Evolutionary conservation across 306 rosid species (phyloP).

Genomic region (Ziziphus jujuba): DNA sequence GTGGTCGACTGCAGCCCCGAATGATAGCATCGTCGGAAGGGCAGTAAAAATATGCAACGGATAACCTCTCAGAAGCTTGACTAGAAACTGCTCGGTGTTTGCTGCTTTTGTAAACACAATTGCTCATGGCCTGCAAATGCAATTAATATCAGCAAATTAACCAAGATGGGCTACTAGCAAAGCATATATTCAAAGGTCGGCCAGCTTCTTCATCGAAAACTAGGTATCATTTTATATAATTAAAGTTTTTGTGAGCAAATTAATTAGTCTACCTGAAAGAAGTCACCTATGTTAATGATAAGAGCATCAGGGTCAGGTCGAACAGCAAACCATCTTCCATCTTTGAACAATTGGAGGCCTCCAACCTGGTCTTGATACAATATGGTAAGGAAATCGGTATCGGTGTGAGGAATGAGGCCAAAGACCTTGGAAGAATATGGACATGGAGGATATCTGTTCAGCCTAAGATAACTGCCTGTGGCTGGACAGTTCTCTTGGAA

Average conservation of each 20-base stretch:
- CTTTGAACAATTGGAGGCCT: conserved; percentile 27
- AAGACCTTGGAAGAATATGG: conserved; percentile 48
- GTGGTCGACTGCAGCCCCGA: conserved; percentile 33
- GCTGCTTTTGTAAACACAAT: conserved; percentile 64
- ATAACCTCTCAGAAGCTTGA: conserved; percentile 52
- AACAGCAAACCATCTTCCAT: conserved; percentile 30
- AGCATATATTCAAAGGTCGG: too few relatives aligned
- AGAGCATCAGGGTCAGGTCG: conserved; percentile 32
- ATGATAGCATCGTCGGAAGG: conserved; percentile 53
- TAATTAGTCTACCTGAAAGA: conserved; percentile 66
- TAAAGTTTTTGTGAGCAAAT: too few relatives aligned
- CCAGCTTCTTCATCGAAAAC: too few relatives aligned
- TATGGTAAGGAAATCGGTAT: conserved; percentile 43
- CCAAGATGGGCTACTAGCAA: neutral
- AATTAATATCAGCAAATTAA: neutral
- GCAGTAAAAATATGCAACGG: conserved; percentile 67
- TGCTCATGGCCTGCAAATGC: conserved; percentile 64
- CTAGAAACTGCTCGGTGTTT: conserved; percentile 53
- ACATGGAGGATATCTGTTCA: conserved; percentile 74
- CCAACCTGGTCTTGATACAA: conserved; percentile 30
- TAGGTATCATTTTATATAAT: neutral
- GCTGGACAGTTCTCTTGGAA: conserved; percentile 53
- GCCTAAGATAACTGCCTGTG: conserved; percentile 41
- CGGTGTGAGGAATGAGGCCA: conserved; percentile 66
- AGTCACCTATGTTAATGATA: conserved; percentile 68